phyloP scores from a whole-genome alignment of 2,329 filamentous ascomycete genomes.

The Raffaelea deltoideospora region DNA sequence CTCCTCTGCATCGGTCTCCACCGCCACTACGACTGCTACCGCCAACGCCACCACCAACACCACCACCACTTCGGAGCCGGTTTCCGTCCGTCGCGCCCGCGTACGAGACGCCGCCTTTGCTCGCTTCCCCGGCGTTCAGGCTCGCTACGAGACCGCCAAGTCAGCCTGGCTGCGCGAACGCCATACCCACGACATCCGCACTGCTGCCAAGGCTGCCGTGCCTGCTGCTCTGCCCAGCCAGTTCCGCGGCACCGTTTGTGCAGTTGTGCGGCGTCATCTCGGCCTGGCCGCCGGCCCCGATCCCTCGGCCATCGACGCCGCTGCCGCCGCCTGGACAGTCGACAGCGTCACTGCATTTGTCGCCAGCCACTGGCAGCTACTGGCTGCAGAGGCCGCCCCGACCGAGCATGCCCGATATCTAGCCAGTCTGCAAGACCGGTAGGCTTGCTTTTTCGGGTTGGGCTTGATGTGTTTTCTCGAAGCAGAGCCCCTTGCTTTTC shows the following conservation, averaged over 20 bases:
- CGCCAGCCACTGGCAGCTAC: conserved; percentile 18
- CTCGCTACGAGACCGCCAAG: conserved; percentile 28
- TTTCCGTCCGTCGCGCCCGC: no score
- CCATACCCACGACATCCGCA: conserved; percentile 25
- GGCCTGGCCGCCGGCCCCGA: background rate
- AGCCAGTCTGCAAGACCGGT: background rate
- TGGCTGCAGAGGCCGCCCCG: conserved; percentile 10
- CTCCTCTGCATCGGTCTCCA: background rate
- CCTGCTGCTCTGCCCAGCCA: conserved; percentile 12
- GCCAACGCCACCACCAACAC: conserved; percentile 3
- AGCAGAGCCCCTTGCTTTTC: no score
- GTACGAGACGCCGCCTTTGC: conserved; percentile 38
- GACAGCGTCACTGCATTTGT: conserved; percentile 28
- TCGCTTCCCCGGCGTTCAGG: conserved; percentile 26
- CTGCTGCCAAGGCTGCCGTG: conserved; percentile 12
- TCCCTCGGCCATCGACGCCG: background rate
- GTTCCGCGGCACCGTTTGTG: conserved; percentile 20
- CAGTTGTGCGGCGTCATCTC: conserved; percentile 25
- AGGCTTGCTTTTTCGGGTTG: no score
- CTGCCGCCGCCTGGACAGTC: conserved; percentile 18
- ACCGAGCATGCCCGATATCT: background rate
- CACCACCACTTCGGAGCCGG: no score
- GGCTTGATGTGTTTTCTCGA: no score
- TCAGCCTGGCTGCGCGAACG: conserved; percentile 24
- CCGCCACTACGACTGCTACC: background rate